Base-by-base conservation (phyloP, 805 yeast species). In the Ogataea ganodermae region DNA sequence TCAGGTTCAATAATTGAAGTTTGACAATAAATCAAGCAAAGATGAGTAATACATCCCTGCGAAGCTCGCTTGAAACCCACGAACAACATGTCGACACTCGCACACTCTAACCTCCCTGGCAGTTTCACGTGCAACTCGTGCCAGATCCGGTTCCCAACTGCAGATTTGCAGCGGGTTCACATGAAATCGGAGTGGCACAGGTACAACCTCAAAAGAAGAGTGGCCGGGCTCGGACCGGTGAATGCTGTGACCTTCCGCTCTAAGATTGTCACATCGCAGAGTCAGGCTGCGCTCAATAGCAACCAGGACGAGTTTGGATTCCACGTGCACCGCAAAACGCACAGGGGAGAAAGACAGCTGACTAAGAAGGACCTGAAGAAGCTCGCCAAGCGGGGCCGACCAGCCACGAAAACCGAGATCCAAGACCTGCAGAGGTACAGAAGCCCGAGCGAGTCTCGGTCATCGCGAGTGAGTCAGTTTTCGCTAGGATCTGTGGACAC, bases 171-270 rank as follows among this genome's bases (percentile, higher is more conserved):
- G 70, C 77, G 98, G 53, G 78, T 78, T 51, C 99, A 94, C 64
- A 94, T 94, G 99, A 89, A 88, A 66, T 84, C 96, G 2, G 99
- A 94, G 46, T 94, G 98, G 99, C 99, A 94, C 63, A 78, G 99
- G 53, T 94, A 94, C 67, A 94, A 94, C 60, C 75, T 94, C 61
- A 94, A 94, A 65, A 82, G 99, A 69, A 77, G 96, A 56, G 96
- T 94, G 18, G 96, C 96, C 1, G 76, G 78, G n/a, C 68, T 90
- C 45, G 80, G 86, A 5, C 83, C 96, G 2, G 81, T 90, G 24
- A 46, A 50, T 32, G 62, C 65, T 8, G 57, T 59, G 8, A 41
- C 55, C 2, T 66, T 66, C 47, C 62, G 61, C 44, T 41, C 58
- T 6, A 67, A 67, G 37, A 61, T 67, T 8, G 52, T 55, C 2